Evolutionary conservation across 345 rosid genomes (phyloP).

Genomic region (Salix koriyanagi): DNA sequence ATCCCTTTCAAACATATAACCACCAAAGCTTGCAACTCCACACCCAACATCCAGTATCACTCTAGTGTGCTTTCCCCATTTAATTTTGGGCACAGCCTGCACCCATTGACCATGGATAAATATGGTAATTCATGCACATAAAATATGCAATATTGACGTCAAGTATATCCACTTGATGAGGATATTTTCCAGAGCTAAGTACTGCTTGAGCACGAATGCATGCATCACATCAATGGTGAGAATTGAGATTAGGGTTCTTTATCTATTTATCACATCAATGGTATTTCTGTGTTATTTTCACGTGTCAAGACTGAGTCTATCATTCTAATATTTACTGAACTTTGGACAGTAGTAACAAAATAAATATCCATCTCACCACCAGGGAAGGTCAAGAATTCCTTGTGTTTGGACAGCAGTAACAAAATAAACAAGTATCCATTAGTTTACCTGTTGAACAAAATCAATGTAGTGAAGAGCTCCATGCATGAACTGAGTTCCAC

Average conservation of each 20-base stretch:
- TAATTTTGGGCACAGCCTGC: constrained; percentile 65
- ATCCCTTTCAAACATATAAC: constrained; percentile 77
- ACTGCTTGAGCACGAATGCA: background rate
- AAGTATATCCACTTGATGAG: background rate
- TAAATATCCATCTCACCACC: no score
- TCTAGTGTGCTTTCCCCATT: constrained; percentile 80
- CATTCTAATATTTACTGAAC: no score
- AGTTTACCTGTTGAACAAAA: constrained; percentile 58
- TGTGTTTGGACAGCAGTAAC: no score
- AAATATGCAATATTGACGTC: background rate
- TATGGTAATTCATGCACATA: background rate
- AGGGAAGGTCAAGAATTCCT: no score
- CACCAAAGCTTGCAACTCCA: constrained; percentile 95
- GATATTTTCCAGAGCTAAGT: background rate
- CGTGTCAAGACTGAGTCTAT: background rate
- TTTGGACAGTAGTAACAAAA: no score
- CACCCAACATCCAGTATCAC: constrained; percentile 86
- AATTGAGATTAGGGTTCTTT: background rate
- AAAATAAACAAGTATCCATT: background rate
- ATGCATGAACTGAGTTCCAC: constrained; percentile 94
- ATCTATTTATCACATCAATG: no score
- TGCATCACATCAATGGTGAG: background rate
- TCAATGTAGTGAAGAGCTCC: constrained; percentile 90
- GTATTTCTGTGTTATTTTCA: background rate
- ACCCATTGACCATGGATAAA: background rate